Evolutionary conservation across 371 early-diverging fungal genomes (phyloP).

Genomic region (Saksenaea vasiformis): DNA sequence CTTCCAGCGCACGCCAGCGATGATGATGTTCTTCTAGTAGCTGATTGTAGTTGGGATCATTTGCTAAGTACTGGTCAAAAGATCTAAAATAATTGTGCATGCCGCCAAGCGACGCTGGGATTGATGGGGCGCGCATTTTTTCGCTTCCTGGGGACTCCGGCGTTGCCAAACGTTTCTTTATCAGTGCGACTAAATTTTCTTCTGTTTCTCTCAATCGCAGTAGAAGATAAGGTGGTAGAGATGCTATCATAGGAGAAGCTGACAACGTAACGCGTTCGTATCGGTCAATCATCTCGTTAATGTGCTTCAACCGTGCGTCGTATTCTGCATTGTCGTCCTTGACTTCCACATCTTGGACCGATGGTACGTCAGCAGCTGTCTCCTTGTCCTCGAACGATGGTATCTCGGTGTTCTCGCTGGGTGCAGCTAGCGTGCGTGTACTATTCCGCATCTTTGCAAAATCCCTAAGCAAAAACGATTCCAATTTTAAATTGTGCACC

Average conservation of each 20-base stretch:
- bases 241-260: constrained; percentile 77
- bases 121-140: background rate
- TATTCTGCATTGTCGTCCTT: constrained; percentile 11
- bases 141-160: constrained; percentile 9
- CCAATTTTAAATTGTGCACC: constrained; percentile 81
- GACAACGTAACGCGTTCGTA: constrained; percentile 75
- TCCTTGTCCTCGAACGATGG: background rate
- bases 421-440: constrained; percentile 2
- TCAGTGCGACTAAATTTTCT: constrained; percentile 26
- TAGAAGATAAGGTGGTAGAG: constrained; percentile 84
- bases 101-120: constrained; percentile 20
- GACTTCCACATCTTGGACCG: constrained; percentile 8
- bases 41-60: constrained; percentile 53
- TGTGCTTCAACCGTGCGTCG: constrained; percentile 32
- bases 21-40: constrained; percentile 51
- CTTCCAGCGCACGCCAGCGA: constrained; percentile 54
- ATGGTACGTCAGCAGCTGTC: background rate
- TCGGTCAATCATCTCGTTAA: constrained; percentile 37
- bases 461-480: constrained; percentile 73
- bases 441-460: constrained; percentile 57
- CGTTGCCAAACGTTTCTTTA: constrained; percentile 4
- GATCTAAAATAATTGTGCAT: constrained; percentile 29
- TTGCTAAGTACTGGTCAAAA: constrained; percentile 32
- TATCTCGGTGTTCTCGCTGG: background rate
- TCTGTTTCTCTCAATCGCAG: constrained; percentile 59